Evolutionary conservation across 192 early-diverging fungal species (phyloP), one percentile per base, ranked within the genome.

Genomic region (Backusella westeae): DNA sequence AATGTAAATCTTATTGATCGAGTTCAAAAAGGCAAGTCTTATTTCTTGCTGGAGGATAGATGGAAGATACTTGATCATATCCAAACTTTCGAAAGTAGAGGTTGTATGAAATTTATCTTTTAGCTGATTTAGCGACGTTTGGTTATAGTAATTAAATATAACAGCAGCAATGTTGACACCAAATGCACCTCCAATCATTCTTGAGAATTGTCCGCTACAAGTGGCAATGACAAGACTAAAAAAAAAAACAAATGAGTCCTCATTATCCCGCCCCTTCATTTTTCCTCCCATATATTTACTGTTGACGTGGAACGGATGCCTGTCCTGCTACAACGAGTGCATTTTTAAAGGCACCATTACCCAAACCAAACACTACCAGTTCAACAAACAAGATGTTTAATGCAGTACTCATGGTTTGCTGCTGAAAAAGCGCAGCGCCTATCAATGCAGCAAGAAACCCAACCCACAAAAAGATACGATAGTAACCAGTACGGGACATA

Each of bases 331-430:
- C 82, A 49, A 89, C 82, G 19, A 90, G 80, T 5, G 88, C 88
- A 76, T 94, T 93, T 66, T 96, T 87, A 69, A 90, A 87, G 32
- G 82, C 70, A 39, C 97, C 97, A 42, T 91, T 70, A 6, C 97
- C 97, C 34, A 91, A 36, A 6, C 96, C 97, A 39, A 88, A 38
- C 59, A 95, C 76, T 4, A 94, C 76, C 71, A 96, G 74, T 68
- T 85, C 92, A 14, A 88, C 86, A 72, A 91, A 89, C 44, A 85
- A 78, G 77, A 85, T 71, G 19, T 82, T 89, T 0, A 73, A 74
- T 32, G 42, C 80, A 6, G 87, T 80, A 26, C 77, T 72, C 21
- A 80, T 85, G 38, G 83, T 68, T 34, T 93, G 72, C 4, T 87
- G 84, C 4, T 85, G 78, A n/a, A 92, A 75, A 35, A 97, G 81